Evolutionary conservation across 441 rosid genomes (phyloP).

Genomic region (Metrosideros polymorpha): DNA sequence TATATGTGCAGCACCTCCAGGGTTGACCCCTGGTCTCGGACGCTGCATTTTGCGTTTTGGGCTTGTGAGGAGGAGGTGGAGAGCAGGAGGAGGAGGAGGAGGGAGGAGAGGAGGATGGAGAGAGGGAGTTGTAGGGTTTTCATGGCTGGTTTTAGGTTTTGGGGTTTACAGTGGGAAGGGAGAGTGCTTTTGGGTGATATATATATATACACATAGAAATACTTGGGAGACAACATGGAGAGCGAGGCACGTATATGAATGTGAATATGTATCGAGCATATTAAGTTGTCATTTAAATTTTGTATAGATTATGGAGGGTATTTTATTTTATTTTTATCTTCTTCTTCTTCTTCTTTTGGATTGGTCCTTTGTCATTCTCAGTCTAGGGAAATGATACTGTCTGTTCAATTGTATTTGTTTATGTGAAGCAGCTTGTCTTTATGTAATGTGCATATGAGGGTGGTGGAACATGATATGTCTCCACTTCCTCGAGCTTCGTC

Average conservation of each 20-base stretch:
- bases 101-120: constrained; percentile 18
- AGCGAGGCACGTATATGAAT: not conserved
- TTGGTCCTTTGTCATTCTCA: not conserved
- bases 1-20: constrained; percentile 63
- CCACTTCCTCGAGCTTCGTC: not conserved
- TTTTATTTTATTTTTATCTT: not conserved
- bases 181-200: not conserved
- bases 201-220: not conserved
- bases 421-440: not conserved
- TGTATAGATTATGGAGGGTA: not conserved
- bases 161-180: not conserved
- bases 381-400: not conserved
- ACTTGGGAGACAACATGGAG: not conserved
- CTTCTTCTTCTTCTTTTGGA: not conserved
- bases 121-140: constrained; percentile 14
- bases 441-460: not conserved
- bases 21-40: constrained; percentile 45
- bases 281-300: not conserved
- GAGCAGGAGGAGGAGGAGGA: constrained; percentile 1
- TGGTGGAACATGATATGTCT: not conserved
- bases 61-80: constrained; percentile 18
- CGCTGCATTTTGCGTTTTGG: constrained; percentile 29
- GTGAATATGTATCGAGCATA: not conserved
- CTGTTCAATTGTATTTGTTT: not conserved
- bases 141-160: constrained; percentile 14